phyloP scores from a whole-genome alignment of 1,284 basidiomycete species.

The Marasmius tenuissimus region DNA sequence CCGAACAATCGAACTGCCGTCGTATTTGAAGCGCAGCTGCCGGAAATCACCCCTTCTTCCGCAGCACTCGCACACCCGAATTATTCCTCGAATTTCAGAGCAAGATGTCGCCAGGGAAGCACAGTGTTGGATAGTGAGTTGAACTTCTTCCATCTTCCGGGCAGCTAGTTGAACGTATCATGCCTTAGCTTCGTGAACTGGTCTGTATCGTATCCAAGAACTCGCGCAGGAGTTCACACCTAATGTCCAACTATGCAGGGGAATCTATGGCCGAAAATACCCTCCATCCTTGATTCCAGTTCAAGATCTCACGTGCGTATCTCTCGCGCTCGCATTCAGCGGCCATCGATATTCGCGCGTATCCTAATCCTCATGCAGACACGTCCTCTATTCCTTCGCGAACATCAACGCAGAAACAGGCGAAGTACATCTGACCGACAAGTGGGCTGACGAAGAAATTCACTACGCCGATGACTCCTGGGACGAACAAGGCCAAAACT shows the following conservation, averaged over 20 bases:
- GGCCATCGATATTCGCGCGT: not conserved
- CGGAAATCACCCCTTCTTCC: too few relatives aligned
- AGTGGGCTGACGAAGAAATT: conserved; percentile 92
- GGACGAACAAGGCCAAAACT: conserved; percentile 82
- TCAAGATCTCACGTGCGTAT: conserved; percentile 79
- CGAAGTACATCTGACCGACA: conserved; percentile 83
- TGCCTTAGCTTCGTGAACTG: conserved; percentile 70
- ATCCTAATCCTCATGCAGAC: conserved; percentile 26
- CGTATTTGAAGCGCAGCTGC: too few relatives aligned
- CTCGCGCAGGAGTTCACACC: not conserved
- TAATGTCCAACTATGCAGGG: conserved; percentile 52
- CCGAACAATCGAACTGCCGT: too few relatives aligned
- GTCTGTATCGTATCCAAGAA: conserved; percentile 31
- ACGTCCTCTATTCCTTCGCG: conserved; percentile 88
- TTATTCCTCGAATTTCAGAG: too few relatives aligned
- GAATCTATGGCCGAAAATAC: conserved; percentile 90
- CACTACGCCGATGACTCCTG: conserved; percentile 82
- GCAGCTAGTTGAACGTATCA: conserved; percentile 10
- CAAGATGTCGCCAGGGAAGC: conserved; percentile 44
- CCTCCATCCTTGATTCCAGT: conserved; percentile 80
- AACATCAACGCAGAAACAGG: conserved; percentile 82
- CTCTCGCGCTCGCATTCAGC: not conserved
- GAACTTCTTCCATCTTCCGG: conserved; percentile 6
- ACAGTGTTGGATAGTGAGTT: conserved; percentile 79
- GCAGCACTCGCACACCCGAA: too few relatives aligned